Evolutionary conservation across 2,329 filamentous ascomycete genomes (phyloP).

Genomic region (Thermoascus crustaceus): DNA sequence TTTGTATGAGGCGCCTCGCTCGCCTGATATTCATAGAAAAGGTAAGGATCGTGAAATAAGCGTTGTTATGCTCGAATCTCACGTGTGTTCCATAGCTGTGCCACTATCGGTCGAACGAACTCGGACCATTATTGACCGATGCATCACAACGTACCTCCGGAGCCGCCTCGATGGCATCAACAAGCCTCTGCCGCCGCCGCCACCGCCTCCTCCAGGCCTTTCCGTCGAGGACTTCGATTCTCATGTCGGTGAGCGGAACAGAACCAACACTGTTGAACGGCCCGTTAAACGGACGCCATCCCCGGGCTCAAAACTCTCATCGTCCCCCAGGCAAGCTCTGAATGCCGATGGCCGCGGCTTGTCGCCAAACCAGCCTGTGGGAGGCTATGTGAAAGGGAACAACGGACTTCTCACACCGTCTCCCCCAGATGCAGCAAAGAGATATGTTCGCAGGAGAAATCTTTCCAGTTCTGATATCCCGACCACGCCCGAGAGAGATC

Average conservation of each 20-base stretch:
- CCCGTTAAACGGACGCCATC: background rate
- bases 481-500: constrained; percentile 14
- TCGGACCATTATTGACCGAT: constrained; percentile 48
- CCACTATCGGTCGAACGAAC: constrained; percentile 55
- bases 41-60: constrained; percentile 13
- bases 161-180: constrained; percentile 25
- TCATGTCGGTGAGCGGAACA: constrained; percentile 9
- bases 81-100: constrained; percentile 22
- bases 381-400: background rate
- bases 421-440: constrained; percentile 11
- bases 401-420: constrained; percentile 3
- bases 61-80: constrained; percentile 3
- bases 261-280: background rate
- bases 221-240: constrained; percentile 14
- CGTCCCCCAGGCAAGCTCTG: background rate
- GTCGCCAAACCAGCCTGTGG: background rate
- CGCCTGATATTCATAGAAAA: constrained; percentile 14
- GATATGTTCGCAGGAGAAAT: constrained; percentile 14
- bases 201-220: constrained; percentile 9
- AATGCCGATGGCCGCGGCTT: background rate
- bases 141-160: constrained; percentile 44
- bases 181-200: too few species aligned
- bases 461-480: constrained; percentile 25
- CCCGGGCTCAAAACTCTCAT: background rate
- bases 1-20: constrained; percentile 13